Conservation (phyloP, 164 flowering plant genomes). For the Echeveria elegans region DNA sequence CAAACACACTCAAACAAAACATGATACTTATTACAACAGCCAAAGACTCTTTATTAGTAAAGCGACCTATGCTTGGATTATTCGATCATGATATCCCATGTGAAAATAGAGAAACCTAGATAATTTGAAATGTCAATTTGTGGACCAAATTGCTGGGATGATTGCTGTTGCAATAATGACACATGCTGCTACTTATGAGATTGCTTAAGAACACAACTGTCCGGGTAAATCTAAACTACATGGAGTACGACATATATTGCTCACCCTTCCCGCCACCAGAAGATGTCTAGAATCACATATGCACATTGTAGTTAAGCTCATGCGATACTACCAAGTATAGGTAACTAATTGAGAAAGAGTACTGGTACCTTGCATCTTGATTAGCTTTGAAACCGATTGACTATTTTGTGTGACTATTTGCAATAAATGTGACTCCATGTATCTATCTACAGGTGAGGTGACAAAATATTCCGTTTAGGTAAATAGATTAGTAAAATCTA, state of each 20-base stretch:
- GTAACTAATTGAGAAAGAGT: neutral
- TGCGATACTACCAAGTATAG: neutral
- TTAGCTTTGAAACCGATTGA: neutral
- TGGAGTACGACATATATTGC: no score
- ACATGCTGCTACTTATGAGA: neutral
- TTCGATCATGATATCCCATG: no score
- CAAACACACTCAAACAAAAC: no score
- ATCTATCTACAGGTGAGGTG: no score
- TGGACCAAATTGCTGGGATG: neutral
- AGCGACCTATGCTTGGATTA: no score
- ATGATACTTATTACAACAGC: no score
- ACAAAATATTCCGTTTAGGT: no score
- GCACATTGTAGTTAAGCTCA: neutral
- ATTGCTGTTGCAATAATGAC: neutral
- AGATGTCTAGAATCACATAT: neutral
- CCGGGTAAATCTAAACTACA: neutral
- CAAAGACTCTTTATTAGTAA: no score
- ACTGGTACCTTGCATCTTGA: neutral
- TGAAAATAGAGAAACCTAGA: neutral
- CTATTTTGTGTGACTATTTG: neutral
- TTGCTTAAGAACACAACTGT: neutral
- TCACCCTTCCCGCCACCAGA: conserved; percentile 1
- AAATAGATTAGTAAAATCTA: no score
- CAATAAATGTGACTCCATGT: no score
- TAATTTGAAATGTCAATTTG: neutral